phyloP scores from a whole-genome alignment of 2,329 filamentous ascomycete genomes.

The Trichoderma sp. region DNA sequence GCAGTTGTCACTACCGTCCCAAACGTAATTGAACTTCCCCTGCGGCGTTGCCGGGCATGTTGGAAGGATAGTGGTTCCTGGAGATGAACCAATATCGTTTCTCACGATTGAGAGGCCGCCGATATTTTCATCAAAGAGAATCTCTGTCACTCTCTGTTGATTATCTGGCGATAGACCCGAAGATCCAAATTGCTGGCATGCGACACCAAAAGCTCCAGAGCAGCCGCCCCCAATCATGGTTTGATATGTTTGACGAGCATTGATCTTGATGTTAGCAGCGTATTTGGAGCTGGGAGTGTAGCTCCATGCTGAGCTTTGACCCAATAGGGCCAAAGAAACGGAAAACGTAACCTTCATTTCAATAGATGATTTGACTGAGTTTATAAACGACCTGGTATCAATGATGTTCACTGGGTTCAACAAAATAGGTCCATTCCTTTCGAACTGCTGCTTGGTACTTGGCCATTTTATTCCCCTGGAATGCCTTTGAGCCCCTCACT shows the following conservation, averaged over 20 bases:
- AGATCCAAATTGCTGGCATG: constrained; percentile 19
- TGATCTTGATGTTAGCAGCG: constrained; percentile 2
- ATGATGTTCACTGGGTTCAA: background rate
- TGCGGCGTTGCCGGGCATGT: constrained; percentile 13
- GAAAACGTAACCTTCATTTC: background rate
- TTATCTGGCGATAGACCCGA: constrained; percentile 6
- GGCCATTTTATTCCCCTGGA: background rate
- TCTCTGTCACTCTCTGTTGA: constrained; percentile 8
- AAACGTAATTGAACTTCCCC: constrained; percentile 15
- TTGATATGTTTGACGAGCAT: constrained; percentile 13
- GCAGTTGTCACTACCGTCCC: constrained; percentile 17
- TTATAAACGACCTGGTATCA: background rate
- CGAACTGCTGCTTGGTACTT: background rate
- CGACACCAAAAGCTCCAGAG: constrained; percentile 12
- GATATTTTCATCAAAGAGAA: constrained; percentile 20
- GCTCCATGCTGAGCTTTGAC: constrained; percentile 10
- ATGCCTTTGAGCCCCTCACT: background rate
- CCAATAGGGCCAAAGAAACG: background rate
- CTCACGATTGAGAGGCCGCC: constrained; percentile 13
- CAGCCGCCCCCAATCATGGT: constrained; percentile 19
- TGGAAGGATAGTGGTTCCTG: constrained; percentile 14
- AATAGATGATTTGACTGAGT: background rate
- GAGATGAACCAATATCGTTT: constrained; percentile 17
- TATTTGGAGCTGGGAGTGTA: background rate
- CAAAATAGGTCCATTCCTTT: background rate